phyloP scores from a whole-genome alignment of 2,329 filamentous ascomycete genomes.

The Myotisia sp. region DNA sequence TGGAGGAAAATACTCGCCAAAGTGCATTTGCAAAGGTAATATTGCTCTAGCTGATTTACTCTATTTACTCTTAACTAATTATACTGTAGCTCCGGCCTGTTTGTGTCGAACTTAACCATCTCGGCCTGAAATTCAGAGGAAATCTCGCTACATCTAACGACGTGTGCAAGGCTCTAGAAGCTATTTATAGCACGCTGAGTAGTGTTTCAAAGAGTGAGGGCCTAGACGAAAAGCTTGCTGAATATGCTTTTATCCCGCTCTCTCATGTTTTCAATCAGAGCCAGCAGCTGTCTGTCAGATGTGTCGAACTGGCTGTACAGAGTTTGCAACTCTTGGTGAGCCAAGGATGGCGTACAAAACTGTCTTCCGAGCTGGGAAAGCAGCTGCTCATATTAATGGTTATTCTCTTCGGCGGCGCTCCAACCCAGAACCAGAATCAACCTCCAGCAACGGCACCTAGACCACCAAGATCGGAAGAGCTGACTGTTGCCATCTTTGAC shows the following conservation, averaged over 20 bases:
- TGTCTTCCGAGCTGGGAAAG: slow-evolving; percentile 59
- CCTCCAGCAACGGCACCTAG: slow-evolving; percentile 7
- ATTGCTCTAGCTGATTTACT: slow-evolving; percentile 10
- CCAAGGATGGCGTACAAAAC: slow-evolving; percentile 61
- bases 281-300: slow-evolving; percentile 52
- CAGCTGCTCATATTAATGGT: slow-evolving; percentile 77
- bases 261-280: slow-evolving; percentile 72
- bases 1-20: slow-evolving; percentile 24
- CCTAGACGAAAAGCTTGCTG: slow-evolving; percentile 69
- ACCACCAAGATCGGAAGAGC: slow-evolving; percentile 49
- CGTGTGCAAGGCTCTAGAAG: slow-evolving; percentile 35
- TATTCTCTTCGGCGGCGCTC: slow-evolving; percentile 61
- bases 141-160: slow-evolving; percentile 32
- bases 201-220: slow-evolving; percentile 27
- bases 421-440: slow-evolving; percentile 35
- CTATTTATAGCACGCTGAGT: slow-evolving; percentile 26
- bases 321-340: slow-evolving; percentile 60
- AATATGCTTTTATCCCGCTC: slow-evolving; percentile 90
- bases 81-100: slow-evolving; percentile 39
- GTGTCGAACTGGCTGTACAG: slow-evolving; percentile 59
- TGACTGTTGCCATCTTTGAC: slow-evolving; percentile 54
- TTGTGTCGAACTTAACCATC: slow-evolving; percentile 45
- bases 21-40: slow-evolving; percentile 29
- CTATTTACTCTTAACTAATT: slow-evolving; percentile 7
- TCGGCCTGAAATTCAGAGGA: slow-evolving; percentile 37